Percentiles rank a stretch among this genome's conserved stretches.
Conservation (phyloP, 106 monocot genomes). For the Acanthochlamys bracteata region DNA sequence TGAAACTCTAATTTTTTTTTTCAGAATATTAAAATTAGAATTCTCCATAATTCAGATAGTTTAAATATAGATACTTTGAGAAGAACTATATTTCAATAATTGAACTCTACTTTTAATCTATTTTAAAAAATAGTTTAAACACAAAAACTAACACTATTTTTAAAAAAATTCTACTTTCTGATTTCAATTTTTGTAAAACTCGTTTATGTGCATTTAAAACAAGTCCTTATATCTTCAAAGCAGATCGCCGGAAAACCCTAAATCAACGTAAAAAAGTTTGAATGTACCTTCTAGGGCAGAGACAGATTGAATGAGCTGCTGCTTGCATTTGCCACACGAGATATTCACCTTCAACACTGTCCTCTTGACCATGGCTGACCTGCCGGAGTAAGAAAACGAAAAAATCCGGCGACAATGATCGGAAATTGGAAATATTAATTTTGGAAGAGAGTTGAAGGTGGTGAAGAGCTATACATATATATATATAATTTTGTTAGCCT, state of each 20-base stretch:
- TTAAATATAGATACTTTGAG: neutral
- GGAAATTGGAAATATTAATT: too few relatives aligned
- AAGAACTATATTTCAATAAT: neutral
- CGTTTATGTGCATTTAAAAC: too few relatives aligned
- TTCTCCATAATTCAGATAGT: neutral
- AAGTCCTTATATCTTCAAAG: too few relatives aligned
- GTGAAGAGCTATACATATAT: too few relatives aligned
- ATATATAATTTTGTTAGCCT: too few relatives aligned
- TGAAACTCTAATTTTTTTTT: neutral
- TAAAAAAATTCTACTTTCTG: neutral
- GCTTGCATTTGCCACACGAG: constrained; percentile 29
- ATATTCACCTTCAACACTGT: constrained; percentile 32
- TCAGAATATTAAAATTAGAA: neutral
- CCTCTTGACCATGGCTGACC: constrained; percentile 30
- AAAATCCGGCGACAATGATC: too few relatives aligned
- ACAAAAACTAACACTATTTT: neutral
- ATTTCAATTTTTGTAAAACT: neutral
- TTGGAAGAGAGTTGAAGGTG: too few relatives aligned
- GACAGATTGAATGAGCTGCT: constrained; percentile 24
- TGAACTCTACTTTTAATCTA: neutral
- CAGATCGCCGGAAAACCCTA: too few relatives aligned
- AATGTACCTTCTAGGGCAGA: constrained; percentile 22
- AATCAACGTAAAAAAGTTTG: neutral
- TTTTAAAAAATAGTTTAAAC: too few relatives aligned
- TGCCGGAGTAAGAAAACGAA: too few relatives aligned